Conservation (phyloP, 1,284 basidiomycete species). For the Ustilago lituana region DNA sequence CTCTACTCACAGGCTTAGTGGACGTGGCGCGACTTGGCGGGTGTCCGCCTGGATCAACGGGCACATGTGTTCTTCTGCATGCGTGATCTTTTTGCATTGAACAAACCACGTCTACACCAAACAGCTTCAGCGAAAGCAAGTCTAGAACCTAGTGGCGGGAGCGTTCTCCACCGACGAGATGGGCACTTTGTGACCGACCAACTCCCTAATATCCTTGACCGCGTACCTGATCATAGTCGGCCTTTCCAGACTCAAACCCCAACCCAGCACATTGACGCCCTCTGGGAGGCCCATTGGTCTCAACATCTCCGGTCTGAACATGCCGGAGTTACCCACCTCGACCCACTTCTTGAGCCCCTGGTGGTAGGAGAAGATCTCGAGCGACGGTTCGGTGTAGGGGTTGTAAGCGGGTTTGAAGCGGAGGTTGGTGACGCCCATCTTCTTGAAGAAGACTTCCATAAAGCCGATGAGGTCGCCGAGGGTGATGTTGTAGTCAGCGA, state of each 20-base stretch:
- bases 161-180: conserved; percentile 62
- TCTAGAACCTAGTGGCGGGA: conserved; percentile 63
- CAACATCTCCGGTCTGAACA: conserved; percentile 99
- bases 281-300: conserved; percentile 96
- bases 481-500: conserved; percentile 91
- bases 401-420: conserved; percentile 98
- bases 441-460: conserved; percentile 81
- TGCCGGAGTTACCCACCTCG: conserved; percentile 85
- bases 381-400: conserved; percentile 79
- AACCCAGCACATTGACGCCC: conserved; percentile 94
- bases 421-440: conserved; percentile 93
- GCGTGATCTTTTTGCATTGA: background rate
- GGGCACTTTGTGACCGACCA: conserved; percentile 96
- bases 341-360: conserved; percentile 95
- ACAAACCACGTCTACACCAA: background rate
- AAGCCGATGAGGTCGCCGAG: conserved; percentile 93
- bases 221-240: conserved; percentile 94
- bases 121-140: background rate
- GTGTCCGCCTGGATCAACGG: no score
- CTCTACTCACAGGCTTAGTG: no score
- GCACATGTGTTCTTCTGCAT: no score
- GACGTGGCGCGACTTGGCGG: no score
- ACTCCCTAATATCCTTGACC: conserved; percentile 94
- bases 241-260: conserved; percentile 93
- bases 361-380: conserved; percentile 99